Evolutionary conservation across 371 early-diverging fungal species (phyloP).

Genomic region (Haplosporangium sp.): DNA sequence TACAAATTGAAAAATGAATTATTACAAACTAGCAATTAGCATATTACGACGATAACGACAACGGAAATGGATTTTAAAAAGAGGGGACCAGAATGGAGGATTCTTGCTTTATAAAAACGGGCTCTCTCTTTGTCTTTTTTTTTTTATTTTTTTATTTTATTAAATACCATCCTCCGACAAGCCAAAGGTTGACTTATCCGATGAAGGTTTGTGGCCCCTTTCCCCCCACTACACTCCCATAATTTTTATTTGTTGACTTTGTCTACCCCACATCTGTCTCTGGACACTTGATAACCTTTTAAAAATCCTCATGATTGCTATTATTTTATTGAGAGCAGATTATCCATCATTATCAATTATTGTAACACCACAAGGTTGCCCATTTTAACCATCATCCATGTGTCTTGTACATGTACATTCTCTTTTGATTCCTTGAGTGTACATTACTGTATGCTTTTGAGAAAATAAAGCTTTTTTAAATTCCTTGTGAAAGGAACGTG

Average conservation of each 20-base stretch:
- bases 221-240: too few species aligned
- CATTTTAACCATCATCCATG: background rate
- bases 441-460: too few species aligned
- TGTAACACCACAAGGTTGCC: slow-evolving; percentile 5
- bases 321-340: slow-evolving; percentile 8
- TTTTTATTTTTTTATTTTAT: too few species aligned
- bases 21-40: background rate
- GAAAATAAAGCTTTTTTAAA: background rate
- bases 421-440: background rate
- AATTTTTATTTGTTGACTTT: background rate
- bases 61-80: background rate
- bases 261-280: background rate
- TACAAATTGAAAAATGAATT: background rate
- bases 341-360: slow-evolving; percentile 2
- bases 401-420: background rate
- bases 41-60: too few species aligned
- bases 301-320: slow-evolving; percentile 3
- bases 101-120: slow-evolving; percentile 11
- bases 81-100: background rate
- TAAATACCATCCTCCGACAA: background rate
- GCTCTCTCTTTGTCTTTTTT: background rate
- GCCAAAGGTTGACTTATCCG: background rate
- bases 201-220: background rate
- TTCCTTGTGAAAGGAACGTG: background rate
- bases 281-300: slow-evolving; percentile 4